phyloP scores from a whole-genome alignment of 2,329 filamentous ascomycete species.

The Paecilomyces variotii region DNA sequence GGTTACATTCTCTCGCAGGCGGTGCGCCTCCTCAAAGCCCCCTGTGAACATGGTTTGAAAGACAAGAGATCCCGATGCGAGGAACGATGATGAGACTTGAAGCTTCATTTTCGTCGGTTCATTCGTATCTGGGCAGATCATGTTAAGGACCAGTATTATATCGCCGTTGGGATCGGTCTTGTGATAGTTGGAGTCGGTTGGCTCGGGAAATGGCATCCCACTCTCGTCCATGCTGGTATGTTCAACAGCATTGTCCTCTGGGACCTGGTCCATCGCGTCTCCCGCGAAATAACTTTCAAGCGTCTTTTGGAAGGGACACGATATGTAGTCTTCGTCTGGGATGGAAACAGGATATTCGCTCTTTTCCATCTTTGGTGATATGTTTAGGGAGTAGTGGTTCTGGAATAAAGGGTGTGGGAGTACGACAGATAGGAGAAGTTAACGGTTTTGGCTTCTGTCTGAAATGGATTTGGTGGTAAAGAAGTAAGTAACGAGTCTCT shows the following conservation, averaged over 20 bases:
- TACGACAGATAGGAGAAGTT: neutral
- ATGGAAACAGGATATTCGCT: neutral
- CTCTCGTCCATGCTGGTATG: neutral
- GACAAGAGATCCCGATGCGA: neutral
- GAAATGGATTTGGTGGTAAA: neutral
- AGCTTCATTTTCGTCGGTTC: neutral
- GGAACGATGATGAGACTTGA: neutral
- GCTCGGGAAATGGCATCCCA: neutral
- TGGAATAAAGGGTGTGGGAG: neutral
- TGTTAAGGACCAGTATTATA: neutral
- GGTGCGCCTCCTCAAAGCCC: neutral
- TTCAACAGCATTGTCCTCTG: neutral
- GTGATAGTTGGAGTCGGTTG: neutral
- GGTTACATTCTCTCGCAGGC: neutral
- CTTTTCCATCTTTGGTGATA: neutral
- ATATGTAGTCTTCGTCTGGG: neutral
- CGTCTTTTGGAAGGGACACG: neutral
- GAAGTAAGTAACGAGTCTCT: slow-evolving; percentile 35
- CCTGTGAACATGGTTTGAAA: neutral
- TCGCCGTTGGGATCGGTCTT: neutral
- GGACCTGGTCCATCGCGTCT: neutral
- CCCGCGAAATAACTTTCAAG: neutral
- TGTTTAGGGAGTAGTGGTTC: neutral
- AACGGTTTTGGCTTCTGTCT: neutral
- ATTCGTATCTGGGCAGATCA: neutral